Conservation (phyloP, 164 flowering plant genomes). For the Stephania yunnanensis region DNA sequence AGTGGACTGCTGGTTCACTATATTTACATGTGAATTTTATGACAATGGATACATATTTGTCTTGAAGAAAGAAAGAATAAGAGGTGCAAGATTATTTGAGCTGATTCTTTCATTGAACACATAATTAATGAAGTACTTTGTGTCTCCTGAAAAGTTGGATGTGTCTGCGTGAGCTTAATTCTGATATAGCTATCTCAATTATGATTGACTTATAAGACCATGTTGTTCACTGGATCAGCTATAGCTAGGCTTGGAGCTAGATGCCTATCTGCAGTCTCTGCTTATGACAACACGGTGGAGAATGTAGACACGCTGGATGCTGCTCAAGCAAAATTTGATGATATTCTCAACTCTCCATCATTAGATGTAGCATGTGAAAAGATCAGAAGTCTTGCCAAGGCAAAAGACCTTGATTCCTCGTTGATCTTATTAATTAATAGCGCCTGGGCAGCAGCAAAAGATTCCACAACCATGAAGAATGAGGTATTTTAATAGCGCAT, state of each 20-base stretch:
- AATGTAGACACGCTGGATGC: conserved; percentile 56
- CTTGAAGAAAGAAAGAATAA: background rate
- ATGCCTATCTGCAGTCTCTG: conserved; percentile 83
- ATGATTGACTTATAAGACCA: conserved; percentile 14
- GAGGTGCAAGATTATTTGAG: background rate
- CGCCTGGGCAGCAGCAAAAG: conserved; percentile 94
- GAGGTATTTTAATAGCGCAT: conserved; percentile 40
- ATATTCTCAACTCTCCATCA: conserved; percentile 75
- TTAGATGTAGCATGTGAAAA: conserved; percentile 85
- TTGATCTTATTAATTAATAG: conserved; percentile 77
- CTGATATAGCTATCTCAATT: conserved; percentile 7
- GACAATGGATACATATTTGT: background rate
- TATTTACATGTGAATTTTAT: no score
- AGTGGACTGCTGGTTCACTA: no score
- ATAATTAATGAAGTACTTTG: background rate
- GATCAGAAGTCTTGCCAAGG: conserved; percentile 78
- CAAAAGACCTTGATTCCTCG: conserved; percentile 87
- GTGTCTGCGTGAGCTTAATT: background rate
- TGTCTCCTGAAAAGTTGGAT: background rate
- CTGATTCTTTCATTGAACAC: background rate
- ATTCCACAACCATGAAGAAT: conserved; percentile 66
- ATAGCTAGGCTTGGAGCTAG: conserved; percentile 75
- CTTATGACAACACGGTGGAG: conserved; percentile 76
- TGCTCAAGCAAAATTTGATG: conserved; percentile 93
- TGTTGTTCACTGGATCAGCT: conserved; percentile 38